A percentile compares a stretch with the other conserved stretches of the same genome.
Conservation (phyloP, 2,329 filamentous ascomycete species). For the Triangularia setosa region DNA sequence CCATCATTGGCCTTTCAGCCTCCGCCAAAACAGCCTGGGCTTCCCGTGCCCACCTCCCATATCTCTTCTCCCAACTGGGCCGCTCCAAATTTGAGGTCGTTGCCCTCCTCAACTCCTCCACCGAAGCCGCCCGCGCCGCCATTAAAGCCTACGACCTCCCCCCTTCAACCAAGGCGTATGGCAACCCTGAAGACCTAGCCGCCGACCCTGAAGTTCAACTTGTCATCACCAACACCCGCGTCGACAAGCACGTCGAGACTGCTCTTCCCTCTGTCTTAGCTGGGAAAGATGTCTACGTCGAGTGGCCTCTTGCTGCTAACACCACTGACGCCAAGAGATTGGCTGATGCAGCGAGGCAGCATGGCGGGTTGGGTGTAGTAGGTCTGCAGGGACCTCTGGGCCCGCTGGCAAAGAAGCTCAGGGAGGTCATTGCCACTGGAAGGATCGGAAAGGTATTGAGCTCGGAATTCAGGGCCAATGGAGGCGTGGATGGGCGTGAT, state of each 20-base stretch:
- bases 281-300: conserved; percentile 52
- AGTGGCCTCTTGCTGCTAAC: conserved; percentile 55
- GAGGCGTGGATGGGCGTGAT: conserved; percentile 35
- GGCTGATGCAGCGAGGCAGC: conserved; percentile 31
- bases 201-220: conserved; percentile 49
- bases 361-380: conserved; percentile 39
- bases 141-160: conserved; percentile 41
- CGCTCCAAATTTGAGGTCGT: conserved; percentile 45
- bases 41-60: conserved; percentile 53
- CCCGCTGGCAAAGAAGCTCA: conserved; percentile 42
- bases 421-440: conserved; percentile 41
- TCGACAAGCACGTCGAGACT: conserved; percentile 48
- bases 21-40: conserved; percentile 53
- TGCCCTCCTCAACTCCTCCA: conserved; percentile 49
- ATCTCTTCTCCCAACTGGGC: conserved; percentile 47
- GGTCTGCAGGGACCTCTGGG: conserved; percentile 49
- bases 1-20: conserved; percentile 55
- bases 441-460: conserved; percentile 51
- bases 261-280: conserved; percentile 45
- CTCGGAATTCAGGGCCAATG: conserved; percentile 40
- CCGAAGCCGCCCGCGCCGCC: conserved; percentile 41
- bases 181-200: conserved; percentile 45
- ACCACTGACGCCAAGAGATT: conserved; percentile 40
- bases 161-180: conserved; percentile 44
- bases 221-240: conserved; percentile 51